Evolutionary conservation across 2,329 filamentous ascomycete species (phyloP), one percentile per base, ranked within the genome.

Genomic region (Calonectria leucothoes): DNA sequence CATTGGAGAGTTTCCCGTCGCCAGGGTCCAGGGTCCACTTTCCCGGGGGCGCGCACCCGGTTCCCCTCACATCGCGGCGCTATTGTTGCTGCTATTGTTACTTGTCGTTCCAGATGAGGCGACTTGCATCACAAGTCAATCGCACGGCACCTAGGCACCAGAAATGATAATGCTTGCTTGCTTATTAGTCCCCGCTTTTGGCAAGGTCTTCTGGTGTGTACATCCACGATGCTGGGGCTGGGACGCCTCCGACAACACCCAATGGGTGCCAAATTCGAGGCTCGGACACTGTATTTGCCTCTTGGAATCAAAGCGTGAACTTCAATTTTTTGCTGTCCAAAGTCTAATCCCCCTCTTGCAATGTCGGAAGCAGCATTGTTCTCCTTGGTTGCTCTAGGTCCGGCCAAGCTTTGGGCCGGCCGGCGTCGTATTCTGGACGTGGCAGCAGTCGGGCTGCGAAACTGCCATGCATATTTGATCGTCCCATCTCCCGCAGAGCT

Each of bases 311-410:
- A 48, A 61, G 64, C 49, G 49, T 52, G 67, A 72, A 79, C 68
- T 45, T 74, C 71, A 76, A 49, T 70, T 72, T 70, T 71, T 73
- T 57, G 72, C 71, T 73, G 69, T 48, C 45, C 55, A 80, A 80
- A 80, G 78, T 80, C 35, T 80, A 80, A 78, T 79, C 75, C 69
- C 77, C 77, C 78, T 76, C 65, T 61, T 37, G 25, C 33, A 42
- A 39, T 55, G 48, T 67, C 14, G 11, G 49, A 77, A 71, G 69
- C 69, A 69, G 69, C 63, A 64, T 72, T 23, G 59, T 11, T 67
- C 59, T 67, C 51, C 70, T 69, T 67, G 66, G 49, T 70, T 74
- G 65, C 72, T 63, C 55, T 71, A 64, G 63, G 48, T 27, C n/a
- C 68, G 71, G 73, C 65, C 52, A 69, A 76, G 68, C 57, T 65